Conservation (phyloP, 352 stramenopile genomes). For the Phytophthora gonapodyides region DNA sequence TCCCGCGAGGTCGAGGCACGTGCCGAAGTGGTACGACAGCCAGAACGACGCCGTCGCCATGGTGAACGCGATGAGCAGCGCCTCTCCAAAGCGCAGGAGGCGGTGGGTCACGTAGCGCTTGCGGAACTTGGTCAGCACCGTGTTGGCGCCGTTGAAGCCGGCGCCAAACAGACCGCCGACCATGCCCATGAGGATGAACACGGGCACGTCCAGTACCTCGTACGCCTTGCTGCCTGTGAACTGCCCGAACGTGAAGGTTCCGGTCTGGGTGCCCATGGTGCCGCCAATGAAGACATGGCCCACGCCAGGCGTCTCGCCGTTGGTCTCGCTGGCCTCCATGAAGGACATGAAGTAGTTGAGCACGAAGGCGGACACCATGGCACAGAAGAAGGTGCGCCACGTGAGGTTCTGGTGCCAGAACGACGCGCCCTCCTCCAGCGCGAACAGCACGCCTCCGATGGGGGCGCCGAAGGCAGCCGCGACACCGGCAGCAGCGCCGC, state of each 20-base stretch:
- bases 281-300: constrained; percentile 64
- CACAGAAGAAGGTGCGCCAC: constrained; percentile 98
- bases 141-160: constrained; percentile 96
- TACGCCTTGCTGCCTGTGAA: constrained; percentile 91
- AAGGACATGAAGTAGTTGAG: constrained; percentile 89
- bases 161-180: constrained; percentile 97
- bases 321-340: constrained; percentile 55
- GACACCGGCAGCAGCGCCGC: constrained; percentile 96
- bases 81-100: constrained; percentile 68
- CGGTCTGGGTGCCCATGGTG: constrained; percentile 77
- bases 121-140: constrained; percentile 88
- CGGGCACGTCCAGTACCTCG: constrained; percentile 93
- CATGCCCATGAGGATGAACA: constrained; percentile 98
- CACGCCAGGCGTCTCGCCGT: constrained; percentile 33
- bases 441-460: constrained; percentile 98
- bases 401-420: constrained; percentile 99
- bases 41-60: constrained; percentile 78
- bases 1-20: constrained; percentile 53
- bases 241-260: constrained; percentile 89
- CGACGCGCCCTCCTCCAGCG: constrained; percentile 97
- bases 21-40: constrained; percentile 80
- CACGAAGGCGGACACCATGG: constrained; percentile 91
- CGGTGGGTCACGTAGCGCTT: constrained; percentile 65
- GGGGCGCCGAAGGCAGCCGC: constrained; percentile 97
- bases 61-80: constrained; percentile 62